Base-by-base conservation (phyloP, 78 protist species). In the Abeoforma whisleri region DNA sequence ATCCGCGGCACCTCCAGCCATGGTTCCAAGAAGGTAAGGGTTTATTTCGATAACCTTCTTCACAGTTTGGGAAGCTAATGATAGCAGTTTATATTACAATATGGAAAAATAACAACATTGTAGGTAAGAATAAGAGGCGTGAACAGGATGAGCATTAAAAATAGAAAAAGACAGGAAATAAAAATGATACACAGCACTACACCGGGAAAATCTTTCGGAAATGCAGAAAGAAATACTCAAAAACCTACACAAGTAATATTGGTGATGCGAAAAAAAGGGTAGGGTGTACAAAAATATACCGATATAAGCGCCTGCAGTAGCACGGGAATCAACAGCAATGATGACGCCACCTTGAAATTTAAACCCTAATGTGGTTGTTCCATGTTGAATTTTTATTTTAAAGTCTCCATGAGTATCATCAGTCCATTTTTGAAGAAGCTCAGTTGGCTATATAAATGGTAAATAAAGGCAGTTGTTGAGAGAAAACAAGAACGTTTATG, bases 1-100 rank as follows among this genome's bases (percentile, higher is more conserved):
- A 87, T 99, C 99, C 0, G 99, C 99, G 0, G 99, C 99, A 33
- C 99, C 99, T 31, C 99, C 99, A 39, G 99, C 99, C 99, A 99
- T 97, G 32, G 99, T 99, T 28, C 99, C 99, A 19, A 99, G 90
- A n/a, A 99, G 87, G 84, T 88, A 93, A 35, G 95, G 96, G 76
- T 92, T 96, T 87, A 99, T 97, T 86, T 95, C 97, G 72, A 99
- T 92, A 30, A 98, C 98, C 93, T 99, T 98, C 88, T 96, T 92
- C 39, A 97, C 99, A 0, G 96, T 93, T 76, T 91, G 94, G 2
- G 98, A 95, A 36, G 98, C 97, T 92, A 69, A 28, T 34, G 57
- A 23, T n/a, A n/a, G n/a, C n/a, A n/a, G n/a, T n/a, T n/a, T n/a
- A n/a, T n/a, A n/a, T n/a, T n/a, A n/a, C n/a, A n/a, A n/a, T n/a